phyloP scores from a whole-genome alignment of 129 eudicot species.

The Oenanthe sinensis region DNA sequence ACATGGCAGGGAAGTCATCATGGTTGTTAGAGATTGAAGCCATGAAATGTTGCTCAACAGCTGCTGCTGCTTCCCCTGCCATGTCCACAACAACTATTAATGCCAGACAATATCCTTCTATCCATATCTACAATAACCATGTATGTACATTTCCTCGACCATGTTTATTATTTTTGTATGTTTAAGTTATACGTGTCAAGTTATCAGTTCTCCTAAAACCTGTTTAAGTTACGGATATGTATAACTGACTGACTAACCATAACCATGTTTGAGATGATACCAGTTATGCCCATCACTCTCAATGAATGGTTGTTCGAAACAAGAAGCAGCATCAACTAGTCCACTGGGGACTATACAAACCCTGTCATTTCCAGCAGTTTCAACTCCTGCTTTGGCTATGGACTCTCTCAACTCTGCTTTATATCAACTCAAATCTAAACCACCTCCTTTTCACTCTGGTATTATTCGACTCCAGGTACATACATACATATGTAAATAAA shows the following conservation, averaged over 20 bases:
- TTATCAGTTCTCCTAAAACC: too few species aligned
- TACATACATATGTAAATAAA: background rate
- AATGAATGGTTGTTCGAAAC: slow-evolving; percentile 70
- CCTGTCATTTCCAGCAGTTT: slow-evolving; percentile 49
- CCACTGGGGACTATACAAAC: slow-evolving; percentile 58
- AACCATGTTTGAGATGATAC: slow-evolving; percentile 18
- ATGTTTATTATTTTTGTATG: background rate
- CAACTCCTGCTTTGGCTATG: slow-evolving; percentile 57
- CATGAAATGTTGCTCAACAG: slow-evolving; percentile 20
- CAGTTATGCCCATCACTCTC: slow-evolving; percentile 55
- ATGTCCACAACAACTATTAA: background rate
- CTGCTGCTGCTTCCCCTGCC: slow-evolving; percentile 23
- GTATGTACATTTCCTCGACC: background rate
- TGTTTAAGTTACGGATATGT: background rate
- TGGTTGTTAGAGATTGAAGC: slow-evolving; percentile 36
- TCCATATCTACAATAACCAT: slow-evolving; percentile 21
- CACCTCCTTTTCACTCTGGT: slow-evolving; percentile 51
- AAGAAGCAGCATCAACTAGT: slow-evolving; percentile 10
- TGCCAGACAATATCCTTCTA: slow-evolving; percentile 12
- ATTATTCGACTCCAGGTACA: slow-evolving; percentile 73
- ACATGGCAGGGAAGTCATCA: slow-evolving; percentile 11
- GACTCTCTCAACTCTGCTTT: slow-evolving; percentile 59
- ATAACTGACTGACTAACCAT: background rate
- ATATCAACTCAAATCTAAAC: slow-evolving; percentile 33
- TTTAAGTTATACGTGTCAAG: background rate